phyloP scores from a whole-genome alignment of 345 rosid genomes.

The Salix brachista region DNA sequence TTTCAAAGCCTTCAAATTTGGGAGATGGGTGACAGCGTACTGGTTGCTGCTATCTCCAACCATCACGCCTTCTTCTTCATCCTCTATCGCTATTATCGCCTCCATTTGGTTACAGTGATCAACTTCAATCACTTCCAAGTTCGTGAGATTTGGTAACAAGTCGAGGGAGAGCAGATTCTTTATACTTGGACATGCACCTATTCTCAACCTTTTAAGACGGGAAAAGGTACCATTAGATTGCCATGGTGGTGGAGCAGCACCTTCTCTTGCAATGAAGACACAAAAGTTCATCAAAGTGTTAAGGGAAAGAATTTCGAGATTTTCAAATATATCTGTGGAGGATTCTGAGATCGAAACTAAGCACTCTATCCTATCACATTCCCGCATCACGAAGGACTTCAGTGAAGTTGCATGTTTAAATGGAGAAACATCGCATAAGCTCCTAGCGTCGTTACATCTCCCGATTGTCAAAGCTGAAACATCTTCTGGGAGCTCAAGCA shows the following conservation, averaged over 20 bases:
- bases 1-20: background rate
- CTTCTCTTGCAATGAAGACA: background rate
- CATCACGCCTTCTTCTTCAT: background rate
- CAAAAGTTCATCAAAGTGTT: background rate
- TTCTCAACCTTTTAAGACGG: background rate
- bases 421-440: background rate
- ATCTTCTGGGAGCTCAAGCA: background rate
- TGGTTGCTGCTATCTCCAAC: background rate
- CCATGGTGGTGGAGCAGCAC: background rate
- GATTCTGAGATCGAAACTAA: background rate
- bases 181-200: background rate
- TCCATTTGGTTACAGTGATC: background rate
- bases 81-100: conserved; percentile 19
- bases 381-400: background rate
- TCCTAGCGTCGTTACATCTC: background rate
- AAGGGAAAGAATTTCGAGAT: background rate
- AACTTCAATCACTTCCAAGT: conserved; percentile 9
- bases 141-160: conserved; percentile 12
- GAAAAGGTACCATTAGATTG: conserved; percentile 2
- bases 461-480: background rate
- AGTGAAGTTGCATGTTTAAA: background rate
- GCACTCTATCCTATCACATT: background rate
- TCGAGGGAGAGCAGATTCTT: conserved; percentile 12
- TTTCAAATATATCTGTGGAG: background rate
- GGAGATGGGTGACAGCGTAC: background rate